Conservation (phyloP, 257 asterid species). For the Nicotiana tomentosiformis region DNA sequence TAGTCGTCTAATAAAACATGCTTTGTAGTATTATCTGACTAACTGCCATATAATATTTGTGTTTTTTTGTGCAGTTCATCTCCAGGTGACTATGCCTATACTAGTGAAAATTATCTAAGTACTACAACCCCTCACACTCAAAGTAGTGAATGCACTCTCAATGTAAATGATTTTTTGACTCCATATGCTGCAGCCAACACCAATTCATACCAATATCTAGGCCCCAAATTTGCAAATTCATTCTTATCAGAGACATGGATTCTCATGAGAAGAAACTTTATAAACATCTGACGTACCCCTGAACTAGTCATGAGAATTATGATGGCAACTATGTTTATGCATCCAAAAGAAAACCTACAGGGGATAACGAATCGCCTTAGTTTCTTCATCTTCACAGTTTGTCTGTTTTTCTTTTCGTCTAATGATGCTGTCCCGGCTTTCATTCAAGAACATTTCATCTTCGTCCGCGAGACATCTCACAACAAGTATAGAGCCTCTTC, state of each 20-base stretch:
- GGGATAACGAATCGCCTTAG: conserved; percentile 62
- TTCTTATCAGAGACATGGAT: conserved; percentile 57
- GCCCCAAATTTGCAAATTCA: conserved; percentile 56
- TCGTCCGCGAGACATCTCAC: conserved; percentile 69
- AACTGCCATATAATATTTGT: background rate
- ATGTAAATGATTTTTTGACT: conserved; percentile 58
- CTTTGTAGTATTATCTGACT: background rate
- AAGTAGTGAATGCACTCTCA: conserved; percentile 59
- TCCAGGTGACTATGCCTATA: conserved; percentile 34
- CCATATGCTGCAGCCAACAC: conserved; percentile 20
- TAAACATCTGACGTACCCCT: conserved; percentile 63
- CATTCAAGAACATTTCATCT: conserved; percentile 75
- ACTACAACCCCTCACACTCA: conserved; percentile 45
- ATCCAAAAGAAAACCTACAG: conserved; percentile 30
- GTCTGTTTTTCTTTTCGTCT: conserved; percentile 76
- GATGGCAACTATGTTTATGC: conserved; percentile 75
- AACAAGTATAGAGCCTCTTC: conserved; percentile 79
- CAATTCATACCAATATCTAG: conserved; percentile 22
- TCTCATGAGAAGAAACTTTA: conserved; percentile 61
- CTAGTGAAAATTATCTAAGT: conserved; percentile 48
- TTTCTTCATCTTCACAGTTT: conserved; percentile 78
- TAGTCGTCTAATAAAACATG: too few species aligned
- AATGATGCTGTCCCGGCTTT: conserved; percentile 89
- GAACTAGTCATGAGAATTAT: conserved; percentile 76
- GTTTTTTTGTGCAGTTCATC: conserved; percentile 33